These are phyloP conservation scores for Middelhovenomyces tepae DNA, from an alignment of 805 yeast genomes.

Conservation along the genomic window DNA sequence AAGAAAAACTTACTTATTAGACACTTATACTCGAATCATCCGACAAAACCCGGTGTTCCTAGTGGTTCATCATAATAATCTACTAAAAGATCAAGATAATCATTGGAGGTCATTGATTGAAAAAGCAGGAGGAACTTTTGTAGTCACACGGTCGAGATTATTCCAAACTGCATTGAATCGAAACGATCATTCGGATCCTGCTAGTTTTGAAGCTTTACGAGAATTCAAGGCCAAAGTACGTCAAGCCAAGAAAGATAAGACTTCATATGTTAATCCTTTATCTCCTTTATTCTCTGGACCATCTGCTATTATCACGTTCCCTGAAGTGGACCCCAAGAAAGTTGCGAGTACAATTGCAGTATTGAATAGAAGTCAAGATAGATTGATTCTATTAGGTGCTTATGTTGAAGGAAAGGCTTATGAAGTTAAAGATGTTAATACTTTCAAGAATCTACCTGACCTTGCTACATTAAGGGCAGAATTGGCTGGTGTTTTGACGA, in stretches of 20 bases:
- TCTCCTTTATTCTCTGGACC: conserved; percentile 71
- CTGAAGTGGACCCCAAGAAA: conserved; percentile 58
- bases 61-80: conserved; percentile 78
- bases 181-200: conserved; percentile 63
- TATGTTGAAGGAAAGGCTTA: conserved; percentile 55
- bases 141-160: conserved; percentile 58
- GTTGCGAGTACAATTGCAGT: conserved; percentile 56
- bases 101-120: conserved; percentile 51
- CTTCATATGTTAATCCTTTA: conserved; percentile 70
- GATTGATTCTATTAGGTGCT: conserved; percentile 78
- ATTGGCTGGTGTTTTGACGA: conserved; percentile 74
- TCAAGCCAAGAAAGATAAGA: no score
- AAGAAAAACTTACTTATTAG: conserved; percentile 81
- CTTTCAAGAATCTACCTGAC: conserved; percentile 67
- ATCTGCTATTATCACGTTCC: conserved; percentile 66
- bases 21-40: conserved; percentile 65
- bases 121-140: conserved; percentile 59
- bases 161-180: conserved; percentile 73
- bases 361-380: conserved; percentile 57
- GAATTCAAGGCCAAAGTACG: conserved; percentile 25
- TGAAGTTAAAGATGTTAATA: conserved; percentile 43
- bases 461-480: conserved; percentile 67
- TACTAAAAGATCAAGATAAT: conserved; percentile 60
- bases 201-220: conserved; percentile 43
- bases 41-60: conserved; percentile 61